Evolutionary conservation across 1,284 basidiomycete genomes (phyloP).

Genomic region (Ganoderma boninense): DNA sequence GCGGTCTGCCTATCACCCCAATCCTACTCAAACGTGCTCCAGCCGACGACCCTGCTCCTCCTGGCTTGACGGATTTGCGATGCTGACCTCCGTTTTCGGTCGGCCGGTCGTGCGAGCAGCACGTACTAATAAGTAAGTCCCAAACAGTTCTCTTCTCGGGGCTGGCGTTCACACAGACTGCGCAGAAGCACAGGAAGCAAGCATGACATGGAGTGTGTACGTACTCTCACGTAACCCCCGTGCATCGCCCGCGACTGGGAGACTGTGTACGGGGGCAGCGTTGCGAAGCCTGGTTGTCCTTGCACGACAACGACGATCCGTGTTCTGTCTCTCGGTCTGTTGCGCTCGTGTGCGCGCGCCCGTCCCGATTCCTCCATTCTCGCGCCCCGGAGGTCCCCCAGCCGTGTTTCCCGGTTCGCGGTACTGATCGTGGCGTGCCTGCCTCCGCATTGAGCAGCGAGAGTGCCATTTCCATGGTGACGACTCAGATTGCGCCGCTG

Average conservation of each 20-base stretch:
- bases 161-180: slow-evolving; percentile 14
- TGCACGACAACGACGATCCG: slow-evolving; percentile 7
- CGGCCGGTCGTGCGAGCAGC: not conserved
- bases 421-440: slow-evolving; percentile 5
- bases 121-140: not conserved
- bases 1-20: slow-evolving; percentile 17
- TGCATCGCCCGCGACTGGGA: slow-evolving; percentile 7
- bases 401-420: not conserved
- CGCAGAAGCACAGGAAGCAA: slow-evolving; percentile 25
- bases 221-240: slow-evolving; percentile 15
- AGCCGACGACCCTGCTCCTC: not conserved
- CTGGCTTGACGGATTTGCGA: not conserved
- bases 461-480: not conserved
- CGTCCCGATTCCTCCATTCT: slow-evolving; percentile 3
- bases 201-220: slow-evolving; percentile 11
- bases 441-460: not conserved
- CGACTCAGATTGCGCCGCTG: not conserved
- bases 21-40: slow-evolving; percentile 1
- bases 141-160: not conserved
- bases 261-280: not conserved
- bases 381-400: not conserved
- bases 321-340: not conserved
- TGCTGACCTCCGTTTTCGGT: not conserved
- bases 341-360: not conserved
- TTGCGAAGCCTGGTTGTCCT: slow-evolving; percentile 3